Base-by-base conservation (phyloP, 768 basidiomycete species). In the Calvatia gigantea region DNA sequence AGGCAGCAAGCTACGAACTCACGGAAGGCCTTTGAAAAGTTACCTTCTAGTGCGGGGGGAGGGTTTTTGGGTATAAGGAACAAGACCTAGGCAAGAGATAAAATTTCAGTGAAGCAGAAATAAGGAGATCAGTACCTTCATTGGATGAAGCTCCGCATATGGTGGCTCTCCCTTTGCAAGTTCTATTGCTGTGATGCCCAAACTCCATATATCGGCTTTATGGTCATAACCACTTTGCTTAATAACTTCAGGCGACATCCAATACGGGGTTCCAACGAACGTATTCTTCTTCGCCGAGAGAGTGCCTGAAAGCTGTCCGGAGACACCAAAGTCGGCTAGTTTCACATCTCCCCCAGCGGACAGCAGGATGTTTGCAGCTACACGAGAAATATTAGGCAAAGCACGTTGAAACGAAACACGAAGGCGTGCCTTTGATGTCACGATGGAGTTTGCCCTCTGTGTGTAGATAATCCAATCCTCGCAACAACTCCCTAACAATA, bases 161-260 rank as follows among this genome's bases (percentile, higher is more conserved):
- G 97, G 97, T 33, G 97, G 97, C 67, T 98, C 96, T 27, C 96
- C 96, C 70, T 89, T 95, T 1, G 97, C 97, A 63, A 99, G 78
- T 69, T 99, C 97, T 61, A 98, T 98, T 28, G 94, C 91, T 6
- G 97, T 99, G 63, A 96, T 96, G 12, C 96, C 97, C 59, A 99
- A 73, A 70, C 90, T 93, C 97, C 97, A 99, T 46, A 99, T 98
- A 70, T 99, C 97, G 14, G 97, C 97, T 68, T 98, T 98, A 69
- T 95, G 90, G 65, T 98, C 97, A 71, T 99, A 99, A 3, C 97
- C 97, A 54, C 94, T 96, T 73, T 99, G 97, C 69, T 98, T 98
- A 76, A 99, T 99, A 21, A 98, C 95, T 67, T 99, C 97, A 5
- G 97, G 97, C 6, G 93, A 94, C 97, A 99, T 99, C 97, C 97